phyloP scores from a whole-genome alignment of 306 rosid species.

The Castanea crenata region DNA sequence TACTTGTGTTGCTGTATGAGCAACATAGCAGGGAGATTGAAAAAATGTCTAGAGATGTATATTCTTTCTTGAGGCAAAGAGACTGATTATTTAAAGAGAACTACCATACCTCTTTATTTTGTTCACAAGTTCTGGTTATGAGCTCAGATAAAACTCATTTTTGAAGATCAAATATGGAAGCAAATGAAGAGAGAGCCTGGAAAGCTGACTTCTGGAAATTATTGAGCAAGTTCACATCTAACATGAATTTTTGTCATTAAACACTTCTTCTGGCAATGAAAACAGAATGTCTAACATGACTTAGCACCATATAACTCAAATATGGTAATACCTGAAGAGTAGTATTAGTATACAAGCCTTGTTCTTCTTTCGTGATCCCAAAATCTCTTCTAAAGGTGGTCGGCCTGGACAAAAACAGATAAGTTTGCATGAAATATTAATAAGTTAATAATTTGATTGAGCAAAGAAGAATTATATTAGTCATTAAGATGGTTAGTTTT shows the following conservation, averaged over 20 bases:
- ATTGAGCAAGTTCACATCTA: constrained; percentile 42
- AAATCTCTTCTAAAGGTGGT: constrained; percentile 59
- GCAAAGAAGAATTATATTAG: too few relatives aligned
- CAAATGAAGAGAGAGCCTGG: background rate
- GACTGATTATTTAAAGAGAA: background rate
- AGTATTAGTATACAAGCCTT: constrained; percentile 41
- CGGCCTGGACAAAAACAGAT: too few relatives aligned
- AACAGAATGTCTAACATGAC: background rate
- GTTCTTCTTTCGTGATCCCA: constrained; percentile 58
- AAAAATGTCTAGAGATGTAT: too few relatives aligned
- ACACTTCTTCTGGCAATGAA: constrained; percentile 56
- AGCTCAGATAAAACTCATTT: background rate
- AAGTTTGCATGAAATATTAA: too few relatives aligned
- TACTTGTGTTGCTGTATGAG: too few relatives aligned
- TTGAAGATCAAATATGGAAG: background rate
- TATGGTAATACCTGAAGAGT: background rate
- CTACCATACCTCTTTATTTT: background rate
- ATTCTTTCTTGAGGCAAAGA: too few relatives aligned
- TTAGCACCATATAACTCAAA: constrained; percentile 10
- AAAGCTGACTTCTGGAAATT: background rate
- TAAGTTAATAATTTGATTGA: too few relatives aligned
- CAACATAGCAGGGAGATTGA: too few relatives aligned
- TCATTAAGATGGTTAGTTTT: background rate
- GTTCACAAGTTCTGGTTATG: too few relatives aligned
- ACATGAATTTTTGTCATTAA: constrained; percentile 64